phyloP scores from a whole-genome alignment of 495 filamentous ascomycete genomes.

The Penicillium steckii region DNA sequence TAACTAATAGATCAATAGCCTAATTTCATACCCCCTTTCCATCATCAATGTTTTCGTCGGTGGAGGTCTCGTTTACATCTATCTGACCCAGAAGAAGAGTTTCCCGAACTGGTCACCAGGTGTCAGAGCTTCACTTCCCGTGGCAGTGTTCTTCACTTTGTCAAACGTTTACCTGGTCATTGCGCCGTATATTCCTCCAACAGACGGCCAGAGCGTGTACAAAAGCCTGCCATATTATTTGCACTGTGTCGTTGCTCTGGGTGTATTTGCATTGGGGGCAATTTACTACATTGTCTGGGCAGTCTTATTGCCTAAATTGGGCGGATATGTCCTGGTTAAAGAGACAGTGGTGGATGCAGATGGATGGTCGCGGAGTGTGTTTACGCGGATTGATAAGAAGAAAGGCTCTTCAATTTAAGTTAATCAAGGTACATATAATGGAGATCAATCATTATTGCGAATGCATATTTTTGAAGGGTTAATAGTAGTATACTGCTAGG shows the following conservation, averaged over 20 bases:
- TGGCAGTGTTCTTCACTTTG: constrained; percentile 56
- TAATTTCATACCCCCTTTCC: constrained; percentile 61
- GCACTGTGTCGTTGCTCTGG: constrained; percentile 58
- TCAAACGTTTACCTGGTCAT: constrained; percentile 59
- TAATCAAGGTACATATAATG: too few relatives aligned
- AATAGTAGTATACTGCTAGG: too few relatives aligned
- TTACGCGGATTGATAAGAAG: constrained; percentile 26
- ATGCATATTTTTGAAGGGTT: too few relatives aligned
- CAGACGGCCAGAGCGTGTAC: constrained; percentile 55
- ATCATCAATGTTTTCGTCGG: constrained; percentile 62
- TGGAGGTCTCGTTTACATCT: constrained; percentile 54
- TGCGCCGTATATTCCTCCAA: constrained; percentile 65
- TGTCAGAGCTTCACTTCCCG: constrained; percentile 35
- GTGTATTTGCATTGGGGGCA: constrained; percentile 52
- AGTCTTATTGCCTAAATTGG: constrained; percentile 48
- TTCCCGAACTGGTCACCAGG: constrained; percentile 38
- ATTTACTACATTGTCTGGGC: constrained; percentile 60
- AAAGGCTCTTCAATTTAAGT: not conserved
- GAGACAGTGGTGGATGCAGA: constrained; percentile 57
- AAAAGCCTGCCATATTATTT: constrained; percentile 65
- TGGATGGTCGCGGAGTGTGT: constrained; percentile 48
- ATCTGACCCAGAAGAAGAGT: constrained; percentile 44
- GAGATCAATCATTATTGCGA: too few relatives aligned
- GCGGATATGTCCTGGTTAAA: constrained; percentile 59
- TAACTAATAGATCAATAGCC: constrained; percentile 33